Evolutionary conservation across 116 monocot species (phyloP).

Genomic region (Dioscorea cayenensis): DNA sequence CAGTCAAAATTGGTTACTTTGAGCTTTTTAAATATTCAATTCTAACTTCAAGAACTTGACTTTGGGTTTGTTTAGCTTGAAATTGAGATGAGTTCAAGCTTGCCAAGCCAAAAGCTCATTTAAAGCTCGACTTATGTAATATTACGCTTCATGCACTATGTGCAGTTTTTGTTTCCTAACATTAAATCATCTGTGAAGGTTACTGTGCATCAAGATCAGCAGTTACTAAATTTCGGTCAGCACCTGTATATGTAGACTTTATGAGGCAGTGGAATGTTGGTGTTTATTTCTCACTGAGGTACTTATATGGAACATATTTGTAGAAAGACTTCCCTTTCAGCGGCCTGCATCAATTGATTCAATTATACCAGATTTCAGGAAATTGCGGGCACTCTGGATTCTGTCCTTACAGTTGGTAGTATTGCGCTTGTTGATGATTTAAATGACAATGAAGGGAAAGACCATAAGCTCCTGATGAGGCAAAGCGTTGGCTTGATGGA

Average conservation of each 20-base stretch:
- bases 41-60: too few relatives aligned
- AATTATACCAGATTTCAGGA: constrained; percentile 82
- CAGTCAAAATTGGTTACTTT: too few relatives aligned
- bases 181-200: constrained; percentile 35
- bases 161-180: background rate
- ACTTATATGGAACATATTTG: constrained; percentile 3
- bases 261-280: constrained; percentile 92
- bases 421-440: constrained; percentile 43
- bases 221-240: constrained; percentile 72
- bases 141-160: too few relatives aligned
- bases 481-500: constrained; percentile 73
- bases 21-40: too few relatives aligned
- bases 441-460: constrained; percentile 23
- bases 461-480: constrained; percentile 42
- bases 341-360: constrained; percentile 3
- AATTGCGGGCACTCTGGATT: constrained; percentile 88
- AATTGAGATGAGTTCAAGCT: too few relatives aligned
- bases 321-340: background rate
- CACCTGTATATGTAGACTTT: constrained; percentile 61
- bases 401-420: constrained; percentile 40
- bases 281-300: constrained; percentile 95
- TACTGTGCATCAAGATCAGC: constrained; percentile 69
- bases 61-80: too few relatives aligned
- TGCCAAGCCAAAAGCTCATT: background rate
- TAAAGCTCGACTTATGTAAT: background rate